Base-by-base conservation (phyloP, 2,329 filamentous ascomycete genomes). In the Sporothrix pseudoabietina region DNA sequence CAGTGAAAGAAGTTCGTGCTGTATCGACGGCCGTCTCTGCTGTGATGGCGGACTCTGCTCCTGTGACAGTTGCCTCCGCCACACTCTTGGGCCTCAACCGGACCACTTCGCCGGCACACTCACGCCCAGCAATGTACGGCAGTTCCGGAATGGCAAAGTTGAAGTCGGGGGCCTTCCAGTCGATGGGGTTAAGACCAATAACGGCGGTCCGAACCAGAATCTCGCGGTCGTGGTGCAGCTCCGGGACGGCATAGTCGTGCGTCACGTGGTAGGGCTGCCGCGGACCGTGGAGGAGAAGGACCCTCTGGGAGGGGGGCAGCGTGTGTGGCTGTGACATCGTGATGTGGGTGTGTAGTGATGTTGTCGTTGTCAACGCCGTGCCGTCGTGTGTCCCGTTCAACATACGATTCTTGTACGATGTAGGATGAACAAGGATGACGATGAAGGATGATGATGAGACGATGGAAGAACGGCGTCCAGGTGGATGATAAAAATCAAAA, bases 181-280 rank as follows among this genome's bases (percentile, higher is more conserved):
- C 92, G 72, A 94, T 91, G 0, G 92, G 92, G 77, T 94, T 94
- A 52, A 94, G 81, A 0, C 92, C 91, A 77, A 93, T 90, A 14
- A 87, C 87, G 52, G 86, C 82, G 1, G 89, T 86, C 78, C 87
- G 87, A n/a, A 93, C 86, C 5, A 93, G 81, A 5, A 92, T 80
- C 77, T 93, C 89, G 59, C 76, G 73, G 9, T 78, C 76, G 26
- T 73, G 69, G 16, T 75, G 44, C 3, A 79, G 72, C 32, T 75
- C 32, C 5, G 79, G 79, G 1, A 80, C 77, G 16, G 79, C 75
- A 65, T 80, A 79, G 47, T 77, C 73, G 5, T 77, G 75, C 1
- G 78, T 78, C 47, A 80, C 69, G 35, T 77, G 69, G 69, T 81
- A 81, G 1, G 76, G 78, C 66, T 80, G 78, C 30, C 75, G 76